Conservation (phyloP, 768 basidiomycete species). For the Suillus subluteus region DNA sequence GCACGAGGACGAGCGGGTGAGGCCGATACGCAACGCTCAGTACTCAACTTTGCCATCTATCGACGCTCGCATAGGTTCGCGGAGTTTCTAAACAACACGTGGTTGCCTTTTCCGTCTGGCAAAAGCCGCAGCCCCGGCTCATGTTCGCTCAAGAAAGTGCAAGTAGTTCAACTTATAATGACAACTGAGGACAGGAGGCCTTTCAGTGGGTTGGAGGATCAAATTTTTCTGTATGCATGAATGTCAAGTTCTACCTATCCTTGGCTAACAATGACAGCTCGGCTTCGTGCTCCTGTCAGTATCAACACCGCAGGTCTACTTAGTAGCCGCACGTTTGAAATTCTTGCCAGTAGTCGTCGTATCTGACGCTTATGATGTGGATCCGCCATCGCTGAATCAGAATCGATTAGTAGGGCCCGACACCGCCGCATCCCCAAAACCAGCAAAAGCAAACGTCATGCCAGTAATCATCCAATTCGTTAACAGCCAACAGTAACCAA, state of each 20-base stretch:
- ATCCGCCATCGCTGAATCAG: constrained; percentile 6
- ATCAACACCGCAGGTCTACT: not conserved
- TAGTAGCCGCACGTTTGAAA: constrained; percentile 2
- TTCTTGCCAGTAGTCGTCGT: not conserved
- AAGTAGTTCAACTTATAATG: constrained; percentile 1
- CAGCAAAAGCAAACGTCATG: constrained; percentile 3
- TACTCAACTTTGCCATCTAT: not conserved
- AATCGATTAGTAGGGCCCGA: not conserved
- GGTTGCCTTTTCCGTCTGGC: not conserved
- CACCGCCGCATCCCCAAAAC: constrained; percentile 3
- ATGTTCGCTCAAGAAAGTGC: not conserved
- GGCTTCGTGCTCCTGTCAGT: constrained; percentile 1
- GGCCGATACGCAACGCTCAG: constrained; percentile 4
- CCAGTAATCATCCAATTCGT: not conserved
- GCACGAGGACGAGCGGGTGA: constrained; percentile 3
- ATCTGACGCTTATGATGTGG: not conserved
- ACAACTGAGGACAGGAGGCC: not conserved
- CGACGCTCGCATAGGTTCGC: not conserved
- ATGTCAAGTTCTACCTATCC: not conserved
- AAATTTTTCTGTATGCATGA: not conserved
- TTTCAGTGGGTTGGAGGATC: not conserved
- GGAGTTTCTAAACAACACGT: constrained; percentile 6
- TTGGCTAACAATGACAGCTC: not conserved
- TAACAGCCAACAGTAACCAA: not conserved
- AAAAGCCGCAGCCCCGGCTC: not conserved